Base-by-base conservation (phyloP, 352 stramenopile genomes). In the Elongisporangium prolatum region DNA sequence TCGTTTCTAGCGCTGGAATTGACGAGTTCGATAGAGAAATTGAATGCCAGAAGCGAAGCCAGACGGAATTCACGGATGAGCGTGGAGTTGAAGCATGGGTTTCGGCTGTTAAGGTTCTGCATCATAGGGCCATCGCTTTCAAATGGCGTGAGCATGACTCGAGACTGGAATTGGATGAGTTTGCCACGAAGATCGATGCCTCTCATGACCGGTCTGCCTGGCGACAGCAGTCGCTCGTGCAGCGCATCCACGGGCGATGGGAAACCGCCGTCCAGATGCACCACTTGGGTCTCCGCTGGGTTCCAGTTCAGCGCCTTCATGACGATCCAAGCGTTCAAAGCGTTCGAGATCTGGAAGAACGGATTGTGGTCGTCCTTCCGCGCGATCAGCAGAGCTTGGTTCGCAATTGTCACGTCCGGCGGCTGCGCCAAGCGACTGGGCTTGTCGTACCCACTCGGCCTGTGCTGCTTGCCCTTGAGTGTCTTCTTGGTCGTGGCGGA, bases 61-160 rank as follows among this genome's bases (percentile, higher is more conserved):
- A 65, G 44, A 0, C 80, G 80, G 53, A 92, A 92, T 1, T 71
- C 57, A 4, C 56, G 61, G 34, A 90, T 54, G 21, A 92, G 20
- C 44, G 77, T 52, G 18, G 74, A 88, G 21, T 67, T 24, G 25
- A 28, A 21, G 28, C 67, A 74, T 7, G 64, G 59, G 21, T 74
- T 59, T 4, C 59, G 50, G 44, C 71, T 63, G 52, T 74, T 49
- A 13, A 74, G 50, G 44, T 74, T 63, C 25, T 60, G 52, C 50
- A 71, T 69, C 52, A 74, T 65, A 0, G 67, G 64, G n/a, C 67
- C 67, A 1, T 56, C 24, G 40, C 20, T 51, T 17, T 74, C 67
- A 52, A 59, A 60, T 21, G 67, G 67, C 11, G 59, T 44, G 22
- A 70, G 21, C 14, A 74, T 21, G 16, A 52, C 67, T 9, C 59